These are phyloP conservation scores for Heliosperma pusillum DNA, from an alignment of 148 eudicot genomes.

Conservation along the genomic window DNA sequence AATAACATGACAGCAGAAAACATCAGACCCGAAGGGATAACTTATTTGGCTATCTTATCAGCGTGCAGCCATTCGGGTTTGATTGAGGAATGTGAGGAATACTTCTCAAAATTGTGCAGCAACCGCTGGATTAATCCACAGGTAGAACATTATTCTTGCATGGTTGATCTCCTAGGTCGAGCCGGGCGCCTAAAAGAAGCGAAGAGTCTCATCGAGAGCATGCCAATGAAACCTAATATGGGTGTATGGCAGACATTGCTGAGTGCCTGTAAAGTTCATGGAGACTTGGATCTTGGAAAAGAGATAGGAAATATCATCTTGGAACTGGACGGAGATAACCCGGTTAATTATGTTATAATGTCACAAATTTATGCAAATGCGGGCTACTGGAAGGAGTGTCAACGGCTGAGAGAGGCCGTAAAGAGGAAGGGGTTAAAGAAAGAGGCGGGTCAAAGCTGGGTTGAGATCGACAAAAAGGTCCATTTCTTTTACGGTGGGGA, in stretches of 20 bases:
- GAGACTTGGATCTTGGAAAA: constrained; percentile 63
- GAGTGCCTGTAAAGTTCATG: constrained; percentile 76
- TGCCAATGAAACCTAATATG: constrained; percentile 58
- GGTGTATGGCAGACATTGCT: constrained; percentile 87
- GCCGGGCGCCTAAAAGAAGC: constrained; percentile 78
- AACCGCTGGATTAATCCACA: constrained; percentile 40
- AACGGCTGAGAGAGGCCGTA: constrained; percentile 48
- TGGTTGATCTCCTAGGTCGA: constrained; percentile 92
- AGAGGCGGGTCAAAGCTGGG: constrained; percentile 85
- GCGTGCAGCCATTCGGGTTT: constrained; percentile 91
- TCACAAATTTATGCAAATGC: constrained; percentile 72
- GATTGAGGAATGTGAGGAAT: constrained; percentile 54
- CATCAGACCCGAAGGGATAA: constrained; percentile 65
- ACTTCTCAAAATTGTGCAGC: constrained; percentile 52
- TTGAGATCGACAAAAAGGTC: constrained; percentile 57
- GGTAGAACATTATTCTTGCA: constrained; percentile 82
- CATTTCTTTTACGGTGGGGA: constrained; percentile 78
- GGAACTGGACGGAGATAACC: constrained; percentile 53
- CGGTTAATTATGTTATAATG: constrained; percentile 61
- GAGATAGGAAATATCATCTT: constrained; percentile 61
- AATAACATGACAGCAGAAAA: constrained; percentile 46
- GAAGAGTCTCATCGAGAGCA: constrained; percentile 51
- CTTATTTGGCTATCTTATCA: constrained; percentile 73
- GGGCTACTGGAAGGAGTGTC: constrained; percentile 74
- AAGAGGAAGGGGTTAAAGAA: constrained; percentile 63